Evolutionary conservation across 352 stramenopile species (phyloP), one percentile per base, ranked within the genome.

Genomic region (Pythium volutum): DNA sequence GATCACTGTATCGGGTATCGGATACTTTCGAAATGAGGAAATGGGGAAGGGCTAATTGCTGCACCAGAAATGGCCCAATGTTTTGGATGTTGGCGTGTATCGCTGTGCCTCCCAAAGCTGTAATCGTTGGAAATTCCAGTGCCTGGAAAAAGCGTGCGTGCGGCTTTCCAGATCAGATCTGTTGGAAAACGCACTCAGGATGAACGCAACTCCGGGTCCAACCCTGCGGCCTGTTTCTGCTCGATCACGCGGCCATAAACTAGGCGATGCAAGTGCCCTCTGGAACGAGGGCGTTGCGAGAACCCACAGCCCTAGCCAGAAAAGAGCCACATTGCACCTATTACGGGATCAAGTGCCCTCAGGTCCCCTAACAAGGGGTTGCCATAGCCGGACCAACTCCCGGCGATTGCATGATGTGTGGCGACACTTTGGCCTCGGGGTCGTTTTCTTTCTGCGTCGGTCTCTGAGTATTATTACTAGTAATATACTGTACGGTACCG

Each of bases 161-260:
- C 16, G 43, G 20, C 49, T 55, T 55, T 55, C 49, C 49, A 45
- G 49, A 55, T 55, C 49, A 55, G 53, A 49, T 59, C 38, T 14
- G 33, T 29, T 15, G 20, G 29, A 47, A 42, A 20, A 45, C 22
- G 42, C n/a, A 16, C 42, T 29, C n/a, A 48, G 18, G 6, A 25
- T 8, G 42, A 48, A 7, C n/a, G 48, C 29, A 5, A 22, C 12
- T 11, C n/a, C 31, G 15, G 11, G 33, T 55, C 39, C 53, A 51
- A 51, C 54, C 45, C 55, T 34, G 34, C 42, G 42, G 20, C 55
- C 33, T 62, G 55, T 48, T 38, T 61, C 29, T 62, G 55, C 3
- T 3, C 55, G 12, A 27, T 16, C 5, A 55, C n/a, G 27, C 12
- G 29, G 9, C 29, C 55, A 62, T n/a, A 1, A 29, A 18, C n/a